These are phyloP conservation scores for Penicillium bialowiezense DNA, from an alignment of 495 filamentous ascomycete genomes.

Conservation along the genomic window DNA sequence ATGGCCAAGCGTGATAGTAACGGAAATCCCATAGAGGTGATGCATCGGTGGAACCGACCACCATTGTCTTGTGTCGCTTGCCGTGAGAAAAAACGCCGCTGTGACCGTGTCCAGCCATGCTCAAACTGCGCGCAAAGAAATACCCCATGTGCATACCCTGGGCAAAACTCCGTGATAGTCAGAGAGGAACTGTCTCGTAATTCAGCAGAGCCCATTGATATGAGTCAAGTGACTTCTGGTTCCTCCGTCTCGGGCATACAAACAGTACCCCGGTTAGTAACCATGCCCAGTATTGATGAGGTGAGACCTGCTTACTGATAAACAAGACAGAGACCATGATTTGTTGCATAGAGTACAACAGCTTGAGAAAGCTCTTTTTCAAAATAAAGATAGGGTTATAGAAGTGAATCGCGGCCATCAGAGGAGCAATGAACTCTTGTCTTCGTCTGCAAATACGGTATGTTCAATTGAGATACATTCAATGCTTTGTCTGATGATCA, in stretches of 20 bases:
- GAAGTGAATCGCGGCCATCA: not conserved
- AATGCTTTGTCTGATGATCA: not conserved
- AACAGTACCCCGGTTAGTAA: not conserved
- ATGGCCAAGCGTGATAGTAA: constrained; percentile 15
- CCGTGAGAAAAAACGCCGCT: constrained; percentile 27
- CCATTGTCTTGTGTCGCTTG: constrained; percentile 22
- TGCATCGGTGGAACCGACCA: constrained; percentile 17
- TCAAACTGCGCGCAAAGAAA: constrained; percentile 25
- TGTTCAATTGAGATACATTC: not conserved
- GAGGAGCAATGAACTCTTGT: not conserved
- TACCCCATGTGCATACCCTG: constrained; percentile 17
- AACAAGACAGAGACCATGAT: constrained; percentile 2
- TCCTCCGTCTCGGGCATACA: not conserved
- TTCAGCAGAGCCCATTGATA: not conserved
- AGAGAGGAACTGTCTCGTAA: not conserved
- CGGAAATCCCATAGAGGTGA: constrained; percentile 10
- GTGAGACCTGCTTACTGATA: not conserved
- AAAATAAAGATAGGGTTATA: not conserved
- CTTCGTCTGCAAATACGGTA: not conserved
- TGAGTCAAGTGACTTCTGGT: not conserved
- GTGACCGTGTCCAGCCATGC: constrained; percentile 28
- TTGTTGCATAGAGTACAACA: constrained; percentile 13
- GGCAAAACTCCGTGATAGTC: constrained; percentile 1
- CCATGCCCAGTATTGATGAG: not conserved
- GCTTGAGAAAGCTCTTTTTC: constrained; percentile 11